phyloP scores from a whole-genome alignment of 2,329 filamentous ascomycete species.

The Penicillium sp. region DNA sequence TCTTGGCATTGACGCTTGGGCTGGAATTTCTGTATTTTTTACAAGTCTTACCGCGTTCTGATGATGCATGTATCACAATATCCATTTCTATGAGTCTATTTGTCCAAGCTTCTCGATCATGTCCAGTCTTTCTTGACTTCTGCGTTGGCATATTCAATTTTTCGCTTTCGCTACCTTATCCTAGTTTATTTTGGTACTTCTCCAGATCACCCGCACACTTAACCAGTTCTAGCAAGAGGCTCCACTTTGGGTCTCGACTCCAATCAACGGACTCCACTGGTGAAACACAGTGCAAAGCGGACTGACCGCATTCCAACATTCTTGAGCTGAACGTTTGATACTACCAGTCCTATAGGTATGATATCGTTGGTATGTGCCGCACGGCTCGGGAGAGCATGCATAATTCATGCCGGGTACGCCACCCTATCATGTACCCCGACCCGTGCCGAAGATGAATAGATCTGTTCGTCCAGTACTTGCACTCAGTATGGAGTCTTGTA shows the following conservation, averaged over 20 bases:
- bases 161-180: neutral
- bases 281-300: constrained; percentile 14
- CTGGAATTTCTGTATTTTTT: neutral
- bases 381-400: neutral
- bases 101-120: neutral
- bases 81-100: neutral
- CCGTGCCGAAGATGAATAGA: neutral
- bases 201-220: constrained; percentile 4
- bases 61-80: neutral
- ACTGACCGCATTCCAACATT: constrained; percentile 16
- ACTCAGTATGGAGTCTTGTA: too few relatives aligned
- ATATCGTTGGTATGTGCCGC: neutral
- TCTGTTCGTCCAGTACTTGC: too few relatives aligned
- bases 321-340: constrained; percentile 1
- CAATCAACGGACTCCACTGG: constrained; percentile 17
- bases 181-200: neutral
- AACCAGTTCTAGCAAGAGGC: neutral
- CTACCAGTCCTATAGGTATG: neutral
- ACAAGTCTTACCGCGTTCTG: too few relatives aligned
- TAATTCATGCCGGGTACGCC: neutral
- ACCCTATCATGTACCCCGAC: neutral
- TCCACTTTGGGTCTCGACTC: constrained; percentile 6
- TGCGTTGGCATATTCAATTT: neutral
- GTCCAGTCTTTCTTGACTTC: too few relatives aligned
- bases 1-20: neutral